phyloP scores from a whole-genome alignment of 345 rosid genomes.

The Brassica carinata region DNA sequence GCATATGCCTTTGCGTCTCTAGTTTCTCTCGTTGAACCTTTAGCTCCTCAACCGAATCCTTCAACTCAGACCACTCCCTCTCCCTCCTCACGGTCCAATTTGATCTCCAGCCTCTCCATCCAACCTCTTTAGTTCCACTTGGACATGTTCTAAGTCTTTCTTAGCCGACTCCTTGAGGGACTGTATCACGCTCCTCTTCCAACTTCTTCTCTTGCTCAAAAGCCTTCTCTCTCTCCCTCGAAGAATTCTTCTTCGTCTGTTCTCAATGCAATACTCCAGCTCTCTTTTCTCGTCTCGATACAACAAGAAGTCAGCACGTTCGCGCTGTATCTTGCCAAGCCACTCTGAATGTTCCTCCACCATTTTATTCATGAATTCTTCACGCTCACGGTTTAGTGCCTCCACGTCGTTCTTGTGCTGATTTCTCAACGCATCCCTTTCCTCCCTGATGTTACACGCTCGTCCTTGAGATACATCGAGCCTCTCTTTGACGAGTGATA shows the following conservation, averaged over 20 bases:
- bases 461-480: conserved; percentile 74
- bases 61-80: conserved; percentile 77
- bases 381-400: conserved; percentile 41
- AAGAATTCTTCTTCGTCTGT: conserved; percentile 73
- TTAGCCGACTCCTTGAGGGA: conserved; percentile 56
- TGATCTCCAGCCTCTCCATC: conserved; percentile 79
- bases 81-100: conserved; percentile 84
- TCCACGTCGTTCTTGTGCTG: conserved; percentile 66
- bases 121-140: conserved; percentile 74
- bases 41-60: conserved; percentile 75
- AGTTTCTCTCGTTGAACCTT: conserved; percentile 73
- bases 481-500: conserved; percentile 61
- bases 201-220: conserved; percentile 80
- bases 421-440: conserved; percentile 67
- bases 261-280: conserved; percentile 70
- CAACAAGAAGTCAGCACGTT: conserved; percentile 75
- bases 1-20: conserved; percentile 73
- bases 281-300: conserved; percentile 76
- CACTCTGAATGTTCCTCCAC: conserved; percentile 72
- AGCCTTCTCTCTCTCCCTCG: conserved; percentile 71
- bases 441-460: conserved; percentile 65
- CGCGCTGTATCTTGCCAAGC: conserved; percentile 80
- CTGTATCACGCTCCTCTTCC: conserved; percentile 42
- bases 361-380: conserved; percentile 67
- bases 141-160: conserved; percentile 71